Evolutionary conservation across 352 stramenopile species (phyloP), one percentile per base, ranked within the genome.

Genomic region (Phytophthora ramorum): DNA sequence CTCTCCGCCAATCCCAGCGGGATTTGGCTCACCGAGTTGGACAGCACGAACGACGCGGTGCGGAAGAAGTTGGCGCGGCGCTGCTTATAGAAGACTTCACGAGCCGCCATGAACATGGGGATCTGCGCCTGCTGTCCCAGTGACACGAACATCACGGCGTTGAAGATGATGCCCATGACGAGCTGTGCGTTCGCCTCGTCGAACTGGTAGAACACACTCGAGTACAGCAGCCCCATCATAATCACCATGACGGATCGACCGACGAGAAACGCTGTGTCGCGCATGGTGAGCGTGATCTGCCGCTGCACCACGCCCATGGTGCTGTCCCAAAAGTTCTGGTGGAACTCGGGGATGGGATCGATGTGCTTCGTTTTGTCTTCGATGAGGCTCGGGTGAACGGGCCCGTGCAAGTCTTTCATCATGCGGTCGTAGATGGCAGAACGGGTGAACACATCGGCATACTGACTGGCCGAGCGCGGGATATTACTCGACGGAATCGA

Each of bases 11-110:
- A 0, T 43, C 49, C 49, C 45, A 84, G 20, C 44, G 79, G 69
- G 12, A 87, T 35, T 22, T 79, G 66, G n/a, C 48, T 68, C 7
- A 77, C 57, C 0, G 73, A 74, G 14, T 46, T 70, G 0, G 68
- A 73, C 9, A 93, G 50, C 34, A 93, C 76, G 58, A 87, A 96
- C 16, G 81, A 83, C 4, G 75, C 70, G 14, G 87, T 79, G 13
- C 81, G 81, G 60, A 86, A 94, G 66, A 95, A 95, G 60, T 95
- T 93, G 34, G 78, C 70, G 48, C 85, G 74, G 9, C 75, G 71
- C 34, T 96, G 89, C 57, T 92, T 95, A 74, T 95, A 94, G 66
- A 90, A 95, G 9, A 89, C 56, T 1, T 66, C 75, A 7, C 76
- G 76, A 17, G 68, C 69, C 8, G 83, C 75, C 43, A 96, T 87